Conservation (phyloP, 257 asterid genomes). For the Forsythia suspensa region DNA sequence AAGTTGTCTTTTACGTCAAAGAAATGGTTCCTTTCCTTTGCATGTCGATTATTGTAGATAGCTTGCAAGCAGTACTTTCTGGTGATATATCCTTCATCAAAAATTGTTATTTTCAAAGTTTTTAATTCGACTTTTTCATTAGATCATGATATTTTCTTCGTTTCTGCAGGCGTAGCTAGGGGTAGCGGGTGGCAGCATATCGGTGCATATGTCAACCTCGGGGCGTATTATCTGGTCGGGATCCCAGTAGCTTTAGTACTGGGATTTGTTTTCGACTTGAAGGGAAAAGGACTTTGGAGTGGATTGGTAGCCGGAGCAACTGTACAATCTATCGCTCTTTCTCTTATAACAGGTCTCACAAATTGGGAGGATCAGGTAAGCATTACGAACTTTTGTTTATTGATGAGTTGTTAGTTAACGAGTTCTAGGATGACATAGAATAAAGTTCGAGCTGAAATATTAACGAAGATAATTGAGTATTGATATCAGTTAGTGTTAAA, state of each 20-base stretch:
- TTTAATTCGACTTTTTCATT: not conserved
- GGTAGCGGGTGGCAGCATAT: conserved; percentile 59
- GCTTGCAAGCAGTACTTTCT: conserved; percentile 63
- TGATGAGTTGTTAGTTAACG: not conserved
- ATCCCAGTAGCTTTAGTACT: conserved; percentile 40
- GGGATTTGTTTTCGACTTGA: conserved; percentile 42
- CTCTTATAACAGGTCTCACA: conserved; percentile 38
- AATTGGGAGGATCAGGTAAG: conserved; percentile 54
- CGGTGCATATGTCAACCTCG: conserved; percentile 53
- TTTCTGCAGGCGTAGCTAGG: conserved; percentile 52
- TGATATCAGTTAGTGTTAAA: not conserved
- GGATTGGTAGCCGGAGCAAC: conserved; percentile 41
- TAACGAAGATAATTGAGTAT: too few species aligned
- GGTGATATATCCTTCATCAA: conserved; percentile 31
- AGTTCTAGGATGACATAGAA: too few species aligned
- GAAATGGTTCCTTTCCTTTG: conserved; percentile 67
- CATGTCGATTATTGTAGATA: conserved; percentile 53
- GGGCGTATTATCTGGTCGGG: conserved; percentile 53
- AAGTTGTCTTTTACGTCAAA: conserved; percentile 52
- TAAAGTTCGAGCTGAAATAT: too few species aligned
- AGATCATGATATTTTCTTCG: too few species aligned
- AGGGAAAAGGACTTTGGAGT: conserved; percentile 61
- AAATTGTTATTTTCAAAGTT: not conserved
- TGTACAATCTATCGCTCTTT: conserved; percentile 32
- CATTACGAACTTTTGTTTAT: not conserved